Evolutionary conservation across 2,329 filamentous ascomycete species (phyloP).

Genomic region (Cercospora nicotianae): DNA sequence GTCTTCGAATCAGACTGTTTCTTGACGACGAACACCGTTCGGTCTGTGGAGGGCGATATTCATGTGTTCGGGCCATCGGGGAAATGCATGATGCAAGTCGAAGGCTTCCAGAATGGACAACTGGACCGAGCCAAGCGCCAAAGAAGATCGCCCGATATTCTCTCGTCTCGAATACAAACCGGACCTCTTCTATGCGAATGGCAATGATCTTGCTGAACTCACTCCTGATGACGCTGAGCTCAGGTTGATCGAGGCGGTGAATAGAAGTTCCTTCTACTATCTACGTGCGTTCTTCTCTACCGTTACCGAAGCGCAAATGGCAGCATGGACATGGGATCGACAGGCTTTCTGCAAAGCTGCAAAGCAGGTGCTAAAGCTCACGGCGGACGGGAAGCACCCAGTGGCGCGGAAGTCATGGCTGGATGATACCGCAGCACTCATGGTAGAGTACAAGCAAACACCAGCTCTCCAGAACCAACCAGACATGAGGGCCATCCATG

Average conservation of each 20-base stretch:
- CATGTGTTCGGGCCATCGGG: constrained; percentile 28
- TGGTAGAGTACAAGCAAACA: constrained; percentile 20
- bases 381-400: constrained; percentile 20
- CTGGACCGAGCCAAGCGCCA: constrained; percentile 18
- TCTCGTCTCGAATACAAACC: constrained; percentile 21
- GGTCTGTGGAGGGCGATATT: constrained; percentile 24
- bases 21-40: constrained; percentile 23
- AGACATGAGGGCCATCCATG: constrained; percentile 23
- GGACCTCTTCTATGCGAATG: constrained; percentile 22
- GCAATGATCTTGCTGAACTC: constrained; percentile 18
- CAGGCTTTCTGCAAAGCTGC: constrained; percentile 21
- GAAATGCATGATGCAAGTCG: constrained; percentile 19
- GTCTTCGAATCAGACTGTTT: constrained; percentile 24
- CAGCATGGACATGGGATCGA: constrained; percentile 24
- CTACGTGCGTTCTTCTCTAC: constrained; percentile 21
- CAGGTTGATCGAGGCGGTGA: constrained; percentile 22
- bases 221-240: constrained; percentile 16
- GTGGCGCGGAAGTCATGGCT: constrained; percentile 16
- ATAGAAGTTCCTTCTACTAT: constrained; percentile 22
- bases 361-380: constrained; percentile 15
- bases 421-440: constrained; percentile 18
- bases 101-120: constrained; percentile 26
- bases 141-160: constrained; percentile 23
- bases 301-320: constrained; percentile 13
- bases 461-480: constrained; percentile 17